Percentiles rank a stretch among this genome's conserved stretches.
Evolutionary conservation across 495 filamentous ascomycete species (phyloP).

Genomic region (Aspergillus egyptiacus): DNA sequence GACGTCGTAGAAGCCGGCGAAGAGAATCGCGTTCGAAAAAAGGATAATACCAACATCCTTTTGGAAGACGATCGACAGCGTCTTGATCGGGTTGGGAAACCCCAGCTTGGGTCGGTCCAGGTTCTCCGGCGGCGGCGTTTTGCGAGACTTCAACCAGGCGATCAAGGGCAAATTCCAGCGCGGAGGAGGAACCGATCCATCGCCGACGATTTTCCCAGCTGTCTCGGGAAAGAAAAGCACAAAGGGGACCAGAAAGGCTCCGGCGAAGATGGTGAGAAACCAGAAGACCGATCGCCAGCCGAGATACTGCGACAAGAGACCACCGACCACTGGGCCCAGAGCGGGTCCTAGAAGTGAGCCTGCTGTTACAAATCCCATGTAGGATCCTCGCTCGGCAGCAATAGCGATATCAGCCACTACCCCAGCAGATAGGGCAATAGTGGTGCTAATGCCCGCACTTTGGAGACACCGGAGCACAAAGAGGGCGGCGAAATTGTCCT

Average conservation of each 20-base stretch:
- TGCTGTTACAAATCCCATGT: slow-evolving; percentile 34
- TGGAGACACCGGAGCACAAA: slow-evolving; percentile 46
- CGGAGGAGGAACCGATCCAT: slow-evolving; percentile 25
- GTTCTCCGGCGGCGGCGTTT: not conserved
- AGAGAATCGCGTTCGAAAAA: slow-evolving; percentile 43
- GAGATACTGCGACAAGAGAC: slow-evolving; percentile 56
- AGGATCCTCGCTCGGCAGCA: slow-evolving; percentile 37
- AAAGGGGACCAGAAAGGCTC: slow-evolving; percentile 29
- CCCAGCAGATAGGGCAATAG: slow-evolving; percentile 35
- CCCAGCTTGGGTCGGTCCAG: slow-evolving; percentile 36
- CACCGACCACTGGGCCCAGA: slow-evolving; percentile 59
- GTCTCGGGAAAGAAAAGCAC: slow-evolving; percentile 42
- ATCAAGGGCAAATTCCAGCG: slow-evolving; percentile 9
- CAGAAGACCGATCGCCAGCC: slow-evolving; percentile 71
- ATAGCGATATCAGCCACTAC: slow-evolving; percentile 40
- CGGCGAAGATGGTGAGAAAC: slow-evolving; percentile 60
- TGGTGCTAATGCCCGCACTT: slow-evolving; percentile 44
- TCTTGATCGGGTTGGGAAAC: slow-evolving; percentile 66
- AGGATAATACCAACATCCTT: slow-evolving; percentile 43
- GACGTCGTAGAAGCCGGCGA: slow-evolving; percentile 34
- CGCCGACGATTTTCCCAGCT: slow-evolving; percentile 40
- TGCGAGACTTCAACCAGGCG: not conserved
- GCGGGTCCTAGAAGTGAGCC: slow-evolving; percentile 41
- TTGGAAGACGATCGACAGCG: slow-evolving; percentile 58
- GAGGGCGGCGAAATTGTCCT: slow-evolving; percentile 42